Base-by-base conservation (phyloP, 768 basidiomycete genomes). In the Pisolithus microcarpus region DNA sequence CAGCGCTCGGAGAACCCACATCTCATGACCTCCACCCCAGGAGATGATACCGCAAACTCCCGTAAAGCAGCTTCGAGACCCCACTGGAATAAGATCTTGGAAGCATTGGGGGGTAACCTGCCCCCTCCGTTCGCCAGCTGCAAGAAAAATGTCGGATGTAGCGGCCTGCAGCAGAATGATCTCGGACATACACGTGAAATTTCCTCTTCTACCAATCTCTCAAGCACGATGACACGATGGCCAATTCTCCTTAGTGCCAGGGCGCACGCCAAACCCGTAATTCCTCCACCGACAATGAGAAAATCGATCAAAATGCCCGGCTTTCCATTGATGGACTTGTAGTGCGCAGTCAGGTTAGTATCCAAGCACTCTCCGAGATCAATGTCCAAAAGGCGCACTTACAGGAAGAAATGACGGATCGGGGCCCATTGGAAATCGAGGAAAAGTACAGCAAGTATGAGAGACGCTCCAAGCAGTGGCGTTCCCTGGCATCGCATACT, bases 171-270 rank as follows among this genome's bases (percentile, higher is more conserved):
- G 19, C 28, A 38, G 42, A 50, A 31, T 18, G 42, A 50, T 48
- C 34, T 5, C 5, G 11, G 11, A 56, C 65, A 24, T 37, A 72
- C 74, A 51, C 67, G 66, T 34, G 61, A 63, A 31, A 50, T 49
- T n/a, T 69, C 62, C n/a, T 68, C 68, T 15, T 73, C 74, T 50
- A 71, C 68, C 16, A 62, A 65, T 52, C 72, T 67, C 59, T 85
- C 83, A 19, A 84, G 61, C 2, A 85, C 73, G 2, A 74, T 66
- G n/a, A 84, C 82, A 30, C 70, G 65, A 64, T 85, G 84, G 6
- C 84, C 83, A 6, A 75, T 75, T 56, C 72, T 74, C 42, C 72
- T 72, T 38, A 85, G 69, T 15, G 77, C 69, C 56, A 74, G 76
- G 4, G 82, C 82, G 34, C 75, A 67, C 3, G 82, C 75, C 44